Conservation (phyloP, 768 basidiomycete genomes). For the Kwoniella europaea region DNA sequence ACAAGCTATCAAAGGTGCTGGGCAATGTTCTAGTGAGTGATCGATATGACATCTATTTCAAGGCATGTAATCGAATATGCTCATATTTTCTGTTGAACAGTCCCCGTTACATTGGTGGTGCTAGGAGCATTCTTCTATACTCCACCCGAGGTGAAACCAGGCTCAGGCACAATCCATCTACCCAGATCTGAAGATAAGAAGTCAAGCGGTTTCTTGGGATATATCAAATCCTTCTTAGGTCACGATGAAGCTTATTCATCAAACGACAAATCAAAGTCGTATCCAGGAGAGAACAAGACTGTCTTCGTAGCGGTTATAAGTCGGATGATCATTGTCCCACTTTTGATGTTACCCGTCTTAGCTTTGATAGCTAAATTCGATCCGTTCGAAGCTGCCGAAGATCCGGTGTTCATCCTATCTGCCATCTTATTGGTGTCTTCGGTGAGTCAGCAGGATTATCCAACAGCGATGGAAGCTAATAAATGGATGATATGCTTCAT, state of each 20-base stretch:
- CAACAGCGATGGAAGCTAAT: too few relatives aligned
- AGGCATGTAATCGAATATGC: neutral
- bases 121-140: conserved; percentile 86
- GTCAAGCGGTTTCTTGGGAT: conserved; percentile 15
- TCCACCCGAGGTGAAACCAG: conserved; percentile 35
- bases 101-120: conserved; percentile 87
- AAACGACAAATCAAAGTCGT: conserved; percentile 24
- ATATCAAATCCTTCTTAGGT: conserved; percentile 35
- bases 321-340: conserved; percentile 84
- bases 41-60: too few relatives aligned
- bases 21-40: conserved; percentile 56
- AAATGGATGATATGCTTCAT: too few relatives aligned
- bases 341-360: conserved; percentile 77
- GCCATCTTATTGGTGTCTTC: conserved; percentile 78
- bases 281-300: conserved; percentile 76
- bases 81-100: conserved; percentile 58
- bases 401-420: conserved; percentile 71
- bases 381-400: conserved; percentile 57
- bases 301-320: conserved; percentile 80
- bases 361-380: conserved; percentile 64
- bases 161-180: neutral
- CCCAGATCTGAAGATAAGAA: neutral
- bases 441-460: conserved; percentile 31
- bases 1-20: conserved; percentile 58
- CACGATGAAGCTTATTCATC: neutral